Evolutionary conservation across 768 basidiomycete species (phyloP).

Genomic region (Podaxis sp.): DNA sequence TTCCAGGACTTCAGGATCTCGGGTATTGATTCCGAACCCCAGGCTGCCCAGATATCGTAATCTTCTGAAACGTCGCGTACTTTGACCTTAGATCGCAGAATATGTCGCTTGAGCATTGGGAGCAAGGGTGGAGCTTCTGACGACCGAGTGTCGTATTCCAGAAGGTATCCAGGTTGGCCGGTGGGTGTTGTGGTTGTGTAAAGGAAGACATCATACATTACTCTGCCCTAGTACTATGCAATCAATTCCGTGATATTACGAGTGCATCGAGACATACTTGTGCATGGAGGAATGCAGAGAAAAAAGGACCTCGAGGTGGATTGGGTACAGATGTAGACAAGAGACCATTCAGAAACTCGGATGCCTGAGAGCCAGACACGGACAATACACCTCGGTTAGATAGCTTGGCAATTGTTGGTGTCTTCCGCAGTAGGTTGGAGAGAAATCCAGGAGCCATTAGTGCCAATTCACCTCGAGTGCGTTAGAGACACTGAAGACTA

Average conservation of each 20-base stretch:
- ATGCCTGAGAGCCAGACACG: conserved; percentile 77
- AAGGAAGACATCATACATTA: conserved; percentile 87
- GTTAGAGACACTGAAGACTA: neutral
- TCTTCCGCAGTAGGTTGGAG: conserved; percentile 43
- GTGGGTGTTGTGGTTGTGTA: conserved; percentile 54
- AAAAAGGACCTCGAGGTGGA: conserved; percentile 53
- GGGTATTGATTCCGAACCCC: conserved; percentile 49
- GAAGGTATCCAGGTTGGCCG: conserved; percentile 54
- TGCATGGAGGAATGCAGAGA: conserved; percentile 75
- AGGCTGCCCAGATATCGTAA: conserved; percentile 81
- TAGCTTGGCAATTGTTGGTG: conserved; percentile 60
- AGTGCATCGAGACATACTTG: conserved; percentile 50
- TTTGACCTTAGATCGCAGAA: conserved; percentile 88
- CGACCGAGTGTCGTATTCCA: conserved; percentile 69
- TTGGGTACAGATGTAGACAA: conserved; percentile 50
- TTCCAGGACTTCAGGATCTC: conserved; percentile 40
- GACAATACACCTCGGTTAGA: conserved; percentile 69
- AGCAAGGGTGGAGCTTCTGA: conserved; percentile 63
- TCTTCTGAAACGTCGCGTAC: conserved; percentile 75
- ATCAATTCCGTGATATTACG: conserved; percentile 15
- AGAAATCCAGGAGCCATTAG: conserved; percentile 39
- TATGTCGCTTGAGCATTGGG: conserved; percentile 76
- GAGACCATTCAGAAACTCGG: conserved; percentile 81
- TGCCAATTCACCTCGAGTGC: neutral
- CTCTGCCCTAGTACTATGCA: conserved; percentile 63